phyloP scores from a whole-genome alignment of 768 basidiomycete genomes.

The Grammothele lineata region DNA sequence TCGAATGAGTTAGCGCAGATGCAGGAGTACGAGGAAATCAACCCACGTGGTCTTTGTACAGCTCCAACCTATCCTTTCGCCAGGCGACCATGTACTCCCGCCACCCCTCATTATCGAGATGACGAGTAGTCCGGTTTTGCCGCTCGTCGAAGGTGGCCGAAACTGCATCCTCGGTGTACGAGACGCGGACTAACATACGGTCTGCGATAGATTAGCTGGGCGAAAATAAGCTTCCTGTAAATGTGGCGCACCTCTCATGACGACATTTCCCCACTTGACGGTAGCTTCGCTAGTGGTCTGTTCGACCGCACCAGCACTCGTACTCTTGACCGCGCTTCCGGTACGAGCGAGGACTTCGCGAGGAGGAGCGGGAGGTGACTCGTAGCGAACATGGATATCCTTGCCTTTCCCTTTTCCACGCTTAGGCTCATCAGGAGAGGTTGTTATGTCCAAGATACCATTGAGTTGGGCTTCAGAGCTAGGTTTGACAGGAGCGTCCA shows the following conservation, averaged over 20 bases:
- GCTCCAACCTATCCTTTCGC: constrained; percentile 70
- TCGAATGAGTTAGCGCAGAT: no score
- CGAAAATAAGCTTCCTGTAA: background rate
- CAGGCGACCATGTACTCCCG: constrained; percentile 86
- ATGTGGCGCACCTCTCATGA: constrained; percentile 64
- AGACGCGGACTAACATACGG: constrained; percentile 82
- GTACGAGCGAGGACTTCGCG: constrained; percentile 62
- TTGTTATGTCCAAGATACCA: background rate
- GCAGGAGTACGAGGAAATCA: no score
- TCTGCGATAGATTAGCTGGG: constrained; percentile 42
- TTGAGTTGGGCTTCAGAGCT: no score
- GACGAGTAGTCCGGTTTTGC: constrained; percentile 57
- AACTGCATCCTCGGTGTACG: constrained; percentile 55
- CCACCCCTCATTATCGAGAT: constrained; percentile 63
- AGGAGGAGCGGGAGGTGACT: constrained; percentile 47
- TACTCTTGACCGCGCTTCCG: constrained; percentile 49
- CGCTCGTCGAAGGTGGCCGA: constrained; percentile 58
- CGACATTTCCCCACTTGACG: constrained; percentile 44
- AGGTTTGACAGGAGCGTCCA: no score
- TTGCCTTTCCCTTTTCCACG: constrained; percentile 17
- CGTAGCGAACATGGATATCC: constrained; percentile 23
- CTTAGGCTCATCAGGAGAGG: background rate
- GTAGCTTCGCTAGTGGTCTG: constrained; percentile 14
- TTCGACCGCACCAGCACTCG: constrained; percentile 59
- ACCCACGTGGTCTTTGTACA: constrained; percentile 83